A percentile compares a stretch with the other conserved stretches of the same genome.
These are phyloP conservation scores for Rhodotorula kratochvilovae DNA, from an alignment of 768 basidiomycete species.

Conservation along the genomic window DNA sequence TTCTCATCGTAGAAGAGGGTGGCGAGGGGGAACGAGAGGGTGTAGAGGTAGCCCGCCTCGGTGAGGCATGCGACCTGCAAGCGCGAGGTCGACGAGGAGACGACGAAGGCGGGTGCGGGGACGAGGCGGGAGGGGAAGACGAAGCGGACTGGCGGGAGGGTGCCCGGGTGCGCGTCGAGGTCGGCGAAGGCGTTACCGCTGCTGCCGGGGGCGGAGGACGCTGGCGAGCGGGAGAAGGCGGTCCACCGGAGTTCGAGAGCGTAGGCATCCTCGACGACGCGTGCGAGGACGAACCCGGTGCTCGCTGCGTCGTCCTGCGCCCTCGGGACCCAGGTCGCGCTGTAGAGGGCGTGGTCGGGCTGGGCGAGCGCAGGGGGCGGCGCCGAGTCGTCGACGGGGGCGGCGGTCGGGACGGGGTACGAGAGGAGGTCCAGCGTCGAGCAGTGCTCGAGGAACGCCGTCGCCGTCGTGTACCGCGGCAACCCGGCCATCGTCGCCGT, in stretches of 20 bases:
- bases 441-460: conserved; percentile 21
- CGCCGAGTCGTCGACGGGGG: neutral
- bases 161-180: conserved; percentile 14
- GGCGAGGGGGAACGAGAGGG: conserved; percentile 62
- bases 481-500: neutral
- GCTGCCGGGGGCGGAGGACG: neutral
- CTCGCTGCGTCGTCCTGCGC: conserved; percentile 55
- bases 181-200: neutral
- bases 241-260: conserved; percentile 75
- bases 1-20: conserved; percentile 42
- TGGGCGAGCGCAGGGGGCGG: conserved; percentile 47
- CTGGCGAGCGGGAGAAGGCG: conserved; percentile 3
- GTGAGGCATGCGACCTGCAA: conserved; percentile 71
- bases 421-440: conserved; percentile 9
- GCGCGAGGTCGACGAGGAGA: neutral
- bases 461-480: conserved; percentile 12
- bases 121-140: conserved; percentile 40
- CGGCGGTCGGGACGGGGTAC: conserved; percentile 13
- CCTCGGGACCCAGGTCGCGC: conserved; percentile 57
- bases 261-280: conserved; percentile 67
- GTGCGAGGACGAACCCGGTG: conserved; percentile 55
- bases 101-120: conserved; percentile 9
- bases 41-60: conserved; percentile 64
- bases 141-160: conserved; percentile 66
- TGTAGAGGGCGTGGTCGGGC: conserved; percentile 73